Evolutionary conservation across 2,329 filamentous ascomycete species (phyloP), one percentile per base, ranked within the genome.

Genomic region (Fusarium tupiense): DNA sequence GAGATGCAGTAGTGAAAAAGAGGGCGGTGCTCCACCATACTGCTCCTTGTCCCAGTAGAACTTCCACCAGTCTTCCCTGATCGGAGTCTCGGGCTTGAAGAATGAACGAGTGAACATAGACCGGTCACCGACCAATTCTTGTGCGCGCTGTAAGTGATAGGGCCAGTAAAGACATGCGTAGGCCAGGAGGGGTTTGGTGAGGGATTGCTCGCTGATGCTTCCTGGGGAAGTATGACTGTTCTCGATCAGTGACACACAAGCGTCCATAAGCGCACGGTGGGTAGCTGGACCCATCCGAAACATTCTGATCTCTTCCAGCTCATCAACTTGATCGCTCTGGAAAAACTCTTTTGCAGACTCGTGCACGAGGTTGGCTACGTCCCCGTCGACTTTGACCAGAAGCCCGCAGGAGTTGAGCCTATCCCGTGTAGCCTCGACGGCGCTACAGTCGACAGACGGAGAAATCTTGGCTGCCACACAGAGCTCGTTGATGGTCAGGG

Each of bases 301-400:
- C 35, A 40, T 50, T 12, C 49, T 50, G 29, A 40, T 61, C 20
- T 37, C 44, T 20, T 61, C 20, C 4, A 61, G 22, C 19, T 49
- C 46, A 22, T 41, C 29, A 29, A 40, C 58, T 17, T 61, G 58
- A 17, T 61, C 44, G 22, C 58, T 40, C 38, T 61, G 58, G 20
- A 61, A 61, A 12, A 61, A 61, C 26, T 61, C 58, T 20, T 61
- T 61, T 16, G 58, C 58, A 12, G 58, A 61, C 31, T 61, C 58
- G 29, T 61, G 58, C 31, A 61, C 44, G 10, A 61, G 35, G 22
- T 61, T 61, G 26, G 49, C 58, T 33, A 61, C 46, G 19, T 50
- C 58, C 8, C 58, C 44, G 19, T 61, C 58, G 7, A 61, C 31
- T 37, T 61, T 61, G 10, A 61, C 58, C 16, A 61, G 58, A 26